Evolutionary conservation across 768 basidiomycete genomes (phyloP), one percentile per base, ranked within the genome.

Genomic region (Lentinula detonsa): DNA sequence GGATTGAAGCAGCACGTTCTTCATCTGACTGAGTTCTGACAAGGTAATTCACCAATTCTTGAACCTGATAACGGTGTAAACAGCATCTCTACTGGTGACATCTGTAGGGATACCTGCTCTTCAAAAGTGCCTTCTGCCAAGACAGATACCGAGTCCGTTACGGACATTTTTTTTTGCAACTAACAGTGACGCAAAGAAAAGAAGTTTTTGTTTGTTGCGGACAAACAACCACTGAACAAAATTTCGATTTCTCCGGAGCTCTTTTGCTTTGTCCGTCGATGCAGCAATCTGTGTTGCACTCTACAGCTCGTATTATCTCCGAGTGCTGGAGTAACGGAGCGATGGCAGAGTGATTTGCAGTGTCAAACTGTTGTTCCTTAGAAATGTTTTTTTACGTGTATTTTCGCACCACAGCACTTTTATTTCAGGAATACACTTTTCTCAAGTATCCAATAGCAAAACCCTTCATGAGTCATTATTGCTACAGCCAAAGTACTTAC

Each of bases 91-190:
- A 34, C 18, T 1, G 3, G 33, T 13, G 40, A 31, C 53, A 42
- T 39, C 23, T n/a, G n/a, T 28, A 35, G 39, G 37, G 66, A 65
- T 71, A 90, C 91, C 84, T 93, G 90, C 72, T 95, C 92, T 71
- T 89, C 87, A 66, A 90, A 93, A 1, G 91, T 93, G 55, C 92
- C 92, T 74, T 95, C 92, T 18, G 89, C 86, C 69, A 92, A 93
- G 65, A 93, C 85, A 62, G 91, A 86, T 60, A 93, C 79, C 43
- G 90, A 89, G 75, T 93, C 91, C 66, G 87, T 78, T 65, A 71
- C 73, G 61, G 84, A 74, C 89, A 92, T 91, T 68, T 28, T 43
- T 43, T 48, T 76, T 76, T 55, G 59, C 55, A 39, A 11, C 70
- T 69, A 65, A 57, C 65, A 28, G 63, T 52, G 51, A 16, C 57